Evolutionary conservation across 208 protist genomes (phyloP).

Genomic region (Acanthamoeba castellanii): DNA sequence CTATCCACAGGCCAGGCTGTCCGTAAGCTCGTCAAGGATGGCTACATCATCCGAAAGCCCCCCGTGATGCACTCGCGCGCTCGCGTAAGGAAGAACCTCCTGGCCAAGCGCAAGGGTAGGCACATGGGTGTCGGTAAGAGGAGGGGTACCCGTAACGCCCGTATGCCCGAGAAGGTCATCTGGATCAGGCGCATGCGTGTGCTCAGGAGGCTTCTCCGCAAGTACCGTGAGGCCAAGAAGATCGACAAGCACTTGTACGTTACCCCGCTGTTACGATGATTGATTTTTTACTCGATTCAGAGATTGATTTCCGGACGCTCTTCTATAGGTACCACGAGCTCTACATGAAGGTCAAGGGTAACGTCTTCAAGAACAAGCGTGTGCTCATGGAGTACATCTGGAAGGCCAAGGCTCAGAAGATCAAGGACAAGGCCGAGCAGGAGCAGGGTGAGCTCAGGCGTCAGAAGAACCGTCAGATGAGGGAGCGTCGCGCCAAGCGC

Average conservation of each 20-base stretch:
- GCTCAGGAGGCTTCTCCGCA: conserved; percentile 96
- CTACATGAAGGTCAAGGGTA: conserved; percentile 99
- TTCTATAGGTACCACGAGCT: conserved; percentile 94
- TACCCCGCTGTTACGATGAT: not conserved
- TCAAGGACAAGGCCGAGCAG: conserved; percentile 94
- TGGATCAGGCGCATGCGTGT: conserved; percentile 99
- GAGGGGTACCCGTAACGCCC: conserved; percentile 97
- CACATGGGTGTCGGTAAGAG: conserved; percentile 94
- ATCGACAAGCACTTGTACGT: conserved; percentile 97
- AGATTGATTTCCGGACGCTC: not conserved
- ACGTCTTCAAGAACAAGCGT: conserved; percentile 99
- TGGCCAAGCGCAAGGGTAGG: conserved; percentile 93
- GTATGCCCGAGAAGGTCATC: conserved; percentile 97
- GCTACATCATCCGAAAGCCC: conserved; percentile 98
- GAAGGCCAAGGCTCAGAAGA: conserved; percentile 97
- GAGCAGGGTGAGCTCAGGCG: conserved; percentile 93
- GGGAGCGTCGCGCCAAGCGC: conserved; percentile 76
- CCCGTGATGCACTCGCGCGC: conserved; percentile 96
- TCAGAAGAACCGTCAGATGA: conserved; percentile 81
- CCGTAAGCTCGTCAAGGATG: conserved; percentile 97
- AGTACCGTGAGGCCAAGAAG: conserved; percentile 98
- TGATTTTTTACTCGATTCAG: too few species aligned
- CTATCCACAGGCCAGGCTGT: conserved; percentile 92
- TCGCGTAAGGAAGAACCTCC: conserved; percentile 93
- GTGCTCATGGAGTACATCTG: conserved; percentile 99